Conservation (phyloP, 2,329 filamentous ascomycete species). For the Diaporthe ilicicola region DNA sequence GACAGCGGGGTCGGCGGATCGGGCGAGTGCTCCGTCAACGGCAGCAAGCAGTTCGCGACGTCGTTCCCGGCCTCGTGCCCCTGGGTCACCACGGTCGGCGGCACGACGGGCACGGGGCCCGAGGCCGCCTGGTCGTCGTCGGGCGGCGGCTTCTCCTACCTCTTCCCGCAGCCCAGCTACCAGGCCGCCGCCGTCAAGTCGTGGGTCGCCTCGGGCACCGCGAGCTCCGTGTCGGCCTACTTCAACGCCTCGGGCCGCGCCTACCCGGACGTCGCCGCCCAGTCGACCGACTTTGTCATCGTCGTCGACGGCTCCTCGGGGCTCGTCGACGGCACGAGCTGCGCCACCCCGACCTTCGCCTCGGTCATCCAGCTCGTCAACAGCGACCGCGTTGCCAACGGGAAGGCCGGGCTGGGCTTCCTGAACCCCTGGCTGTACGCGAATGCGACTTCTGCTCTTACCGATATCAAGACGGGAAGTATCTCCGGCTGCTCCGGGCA, state of each 20-base stretch:
- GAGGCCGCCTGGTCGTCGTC: slow-evolving; percentile 64
- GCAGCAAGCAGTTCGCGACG: slow-evolving; percentile 52
- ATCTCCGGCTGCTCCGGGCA: slow-evolving; percentile 18
- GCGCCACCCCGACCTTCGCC: slow-evolving; percentile 60
- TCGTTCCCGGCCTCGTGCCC: slow-evolving; percentile 55
- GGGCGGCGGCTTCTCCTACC: slow-evolving; percentile 59
- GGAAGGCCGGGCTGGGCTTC: slow-evolving; percentile 52
- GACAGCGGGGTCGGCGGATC: slow-evolving; percentile 53
- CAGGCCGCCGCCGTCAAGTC: slow-evolving; percentile 47
- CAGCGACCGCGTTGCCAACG: slow-evolving; percentile 54
- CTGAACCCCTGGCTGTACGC: slow-evolving; percentile 44
- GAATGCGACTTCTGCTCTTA: slow-evolving; percentile 34
- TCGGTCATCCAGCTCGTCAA: slow-evolving; percentile 63
- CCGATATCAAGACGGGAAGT: slow-evolving; percentile 34
- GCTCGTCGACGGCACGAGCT: slow-evolving; percentile 41
- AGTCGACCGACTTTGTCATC: slow-evolving; percentile 46
- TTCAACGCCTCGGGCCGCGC: slow-evolving; percentile 44
- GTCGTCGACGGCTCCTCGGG: neutral
- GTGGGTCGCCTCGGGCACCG: slow-evolving; percentile 24
- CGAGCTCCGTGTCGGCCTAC: slow-evolving; percentile 40
- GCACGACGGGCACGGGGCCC: slow-evolving; percentile 58
- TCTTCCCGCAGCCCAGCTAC: slow-evolving; percentile 53
- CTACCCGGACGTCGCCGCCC: slow-evolving; percentile 39
- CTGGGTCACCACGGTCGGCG: slow-evolving; percentile 70
- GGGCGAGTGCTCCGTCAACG: slow-evolving; percentile 37